Conservation (phyloP, 257 asterid species). For the Voacanga thouarsii region DNA sequence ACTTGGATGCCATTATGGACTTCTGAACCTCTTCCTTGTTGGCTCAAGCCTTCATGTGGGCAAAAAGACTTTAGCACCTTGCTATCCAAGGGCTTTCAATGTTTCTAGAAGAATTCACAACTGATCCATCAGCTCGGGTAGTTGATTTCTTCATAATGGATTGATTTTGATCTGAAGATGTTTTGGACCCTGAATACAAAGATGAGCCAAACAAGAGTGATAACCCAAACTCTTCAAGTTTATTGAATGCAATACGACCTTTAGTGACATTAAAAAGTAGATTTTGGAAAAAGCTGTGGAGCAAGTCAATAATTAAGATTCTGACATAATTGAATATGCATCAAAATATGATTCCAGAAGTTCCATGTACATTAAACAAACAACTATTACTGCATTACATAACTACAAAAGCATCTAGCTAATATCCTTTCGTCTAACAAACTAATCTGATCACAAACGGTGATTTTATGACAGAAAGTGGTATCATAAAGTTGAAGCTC, state of each 20-base stretch:
- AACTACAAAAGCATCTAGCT: not conserved
- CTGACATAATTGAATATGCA: not conserved
- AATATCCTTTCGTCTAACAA: not conserved
- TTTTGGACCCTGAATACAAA: not conserved
- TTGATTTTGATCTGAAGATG: slow-evolving; percentile 17
- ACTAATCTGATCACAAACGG: not conserved
- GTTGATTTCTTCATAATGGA: slow-evolving; percentile 19
- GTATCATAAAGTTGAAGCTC: not conserved
- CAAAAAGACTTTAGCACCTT: slow-evolving; percentile 26
- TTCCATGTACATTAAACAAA: not conserved
- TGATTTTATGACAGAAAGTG: not conserved
- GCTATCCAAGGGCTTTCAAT: slow-evolving; percentile 22
- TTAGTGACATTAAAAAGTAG: not conserved
- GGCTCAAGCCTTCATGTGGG: slow-evolving; percentile 21
- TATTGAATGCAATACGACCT: not conserved
- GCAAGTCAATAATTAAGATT: slow-evolving; percentile 2
- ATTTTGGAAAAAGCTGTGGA: not conserved
- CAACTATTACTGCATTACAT: not conserved
- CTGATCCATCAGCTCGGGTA: slow-evolving; percentile 31
- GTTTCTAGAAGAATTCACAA: slow-evolving; percentile 22
- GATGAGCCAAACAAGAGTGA: not conserved
- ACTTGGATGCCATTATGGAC: too few species aligned
- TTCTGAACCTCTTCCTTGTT: too few species aligned
- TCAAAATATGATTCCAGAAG: not conserved
- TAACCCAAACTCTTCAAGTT: not conserved